Percentiles rank a stretch among this genome's conserved stretches.
These are phyloP conservation scores for Wickerhamomyces chaumierensis DNA, from an alignment of 805 yeast genomes.

Conservation along the genomic window DNA sequence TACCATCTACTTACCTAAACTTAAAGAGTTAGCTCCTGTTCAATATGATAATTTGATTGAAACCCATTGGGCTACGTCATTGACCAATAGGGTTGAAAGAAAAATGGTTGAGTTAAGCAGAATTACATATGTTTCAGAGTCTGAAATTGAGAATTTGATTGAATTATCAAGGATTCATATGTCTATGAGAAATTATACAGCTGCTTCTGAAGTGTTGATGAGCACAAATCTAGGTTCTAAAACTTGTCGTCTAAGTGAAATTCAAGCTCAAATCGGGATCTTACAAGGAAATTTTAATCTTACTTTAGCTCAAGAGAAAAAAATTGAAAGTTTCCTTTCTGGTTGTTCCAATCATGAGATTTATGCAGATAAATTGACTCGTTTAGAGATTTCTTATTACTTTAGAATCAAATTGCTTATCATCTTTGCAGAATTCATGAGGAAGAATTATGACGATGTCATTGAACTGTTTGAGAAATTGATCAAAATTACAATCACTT, in stretches of 20 bases:
- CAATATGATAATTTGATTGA: slow-evolving; percentile 4
- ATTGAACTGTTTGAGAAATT: slow-evolving; percentile 6
- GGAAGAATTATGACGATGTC: slow-evolving; percentile 13
- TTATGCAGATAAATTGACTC: slow-evolving; percentile 14
- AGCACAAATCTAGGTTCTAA: slow-evolving; percentile 7
- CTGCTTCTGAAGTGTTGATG: slow-evolving; percentile 12
- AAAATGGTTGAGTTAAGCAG: slow-evolving; percentile 7
- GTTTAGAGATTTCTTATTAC: slow-evolving; percentile 14
- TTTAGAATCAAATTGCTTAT: slow-evolving; percentile 18
- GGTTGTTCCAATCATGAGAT: slow-evolving; percentile 14
- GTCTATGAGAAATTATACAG: slow-evolving; percentile 11
- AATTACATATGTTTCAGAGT: slow-evolving; percentile 16
- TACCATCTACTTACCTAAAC: not conserved
- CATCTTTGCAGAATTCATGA: slow-evolving; percentile 16
- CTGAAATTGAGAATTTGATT: slow-evolving; percentile 9
- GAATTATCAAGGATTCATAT: slow-evolving; percentile 10
- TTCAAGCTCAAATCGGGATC: slow-evolving; percentile 13
- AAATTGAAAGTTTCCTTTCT: slow-evolving; percentile 13
- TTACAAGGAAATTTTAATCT: slow-evolving; percentile 10
- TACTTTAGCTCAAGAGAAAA: slow-evolving; percentile 15
- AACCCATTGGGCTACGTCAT: slow-evolving; percentile 1
- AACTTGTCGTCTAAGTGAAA: slow-evolving; percentile 13
- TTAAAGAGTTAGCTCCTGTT: not conserved
- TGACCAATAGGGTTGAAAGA: not conserved
- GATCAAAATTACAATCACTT: slow-evolving; percentile 8